phyloP scores from a whole-genome alignment of 2,329 filamentous ascomycete species.

The Alternaria postmessia region DNA sequence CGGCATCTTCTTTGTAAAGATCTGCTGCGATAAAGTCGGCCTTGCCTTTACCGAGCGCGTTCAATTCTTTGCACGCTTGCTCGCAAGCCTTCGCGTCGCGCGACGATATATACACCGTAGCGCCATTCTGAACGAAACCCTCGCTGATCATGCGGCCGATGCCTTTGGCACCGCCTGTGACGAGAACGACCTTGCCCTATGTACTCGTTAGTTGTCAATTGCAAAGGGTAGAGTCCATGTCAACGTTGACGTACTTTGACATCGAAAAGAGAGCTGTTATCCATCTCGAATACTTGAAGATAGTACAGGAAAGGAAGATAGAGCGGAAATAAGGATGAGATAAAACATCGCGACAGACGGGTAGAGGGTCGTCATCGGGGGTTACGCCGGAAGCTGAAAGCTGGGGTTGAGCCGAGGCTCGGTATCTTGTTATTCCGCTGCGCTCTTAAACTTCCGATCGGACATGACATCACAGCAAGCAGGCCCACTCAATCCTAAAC shows the following conservation, averaged over 20 bases:
- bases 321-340: not conserved
- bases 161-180: slow-evolving; percentile 62
- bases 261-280: slow-evolving; percentile 46
- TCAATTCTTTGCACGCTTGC: slow-evolving; percentile 66
- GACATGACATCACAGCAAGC: not conserved
- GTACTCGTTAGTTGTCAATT: not conserved
- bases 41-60: slow-evolving; percentile 62
- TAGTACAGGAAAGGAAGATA: not conserved
- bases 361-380: slow-evolving; percentile 14
- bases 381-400: slow-evolving; percentile 19
- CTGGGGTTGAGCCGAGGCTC: slow-evolving; percentile 40
- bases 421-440: slow-evolving; percentile 14
- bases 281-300: slow-evolving; percentile 35
- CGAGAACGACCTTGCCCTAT: slow-evolving; percentile 56
- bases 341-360: slow-evolving; percentile 14
- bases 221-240: not conserved
- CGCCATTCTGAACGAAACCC: slow-evolving; percentile 70
- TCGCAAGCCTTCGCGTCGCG: slow-evolving; percentile 68
- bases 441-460: not conserved
- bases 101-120: slow-evolving; percentile 74
- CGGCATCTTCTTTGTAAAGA: slow-evolving; percentile 68
- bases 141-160: slow-evolving; percentile 74
- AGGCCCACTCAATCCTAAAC: not conserved
- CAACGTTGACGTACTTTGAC: slow-evolving; percentile 40
- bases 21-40: slow-evolving; percentile 70